phyloP scores from a whole-genome alignment of 352 stramenopile species.

The Phytopythium helicoides region DNA sequence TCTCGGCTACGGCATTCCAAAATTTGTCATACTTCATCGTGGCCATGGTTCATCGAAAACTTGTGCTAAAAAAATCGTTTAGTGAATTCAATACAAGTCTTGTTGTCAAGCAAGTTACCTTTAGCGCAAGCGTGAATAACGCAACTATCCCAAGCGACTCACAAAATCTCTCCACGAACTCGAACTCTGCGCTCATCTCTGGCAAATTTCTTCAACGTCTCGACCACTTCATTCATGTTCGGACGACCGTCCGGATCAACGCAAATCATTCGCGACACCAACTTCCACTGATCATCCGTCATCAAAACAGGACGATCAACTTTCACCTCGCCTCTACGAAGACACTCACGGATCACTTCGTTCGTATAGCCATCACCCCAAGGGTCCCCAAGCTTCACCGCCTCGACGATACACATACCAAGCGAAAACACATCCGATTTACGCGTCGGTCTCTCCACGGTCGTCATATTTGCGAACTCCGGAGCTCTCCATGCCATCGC shows the following conservation, averaged over 20 bases:
- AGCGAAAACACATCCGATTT: conserved; percentile 3
- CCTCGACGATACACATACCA: conserved; percentile 5
- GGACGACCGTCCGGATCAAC: conserved; percentile 1
- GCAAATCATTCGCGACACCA: conserved; percentile 5
- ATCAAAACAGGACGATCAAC: conserved; percentile 2
- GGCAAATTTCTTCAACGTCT: not conserved
- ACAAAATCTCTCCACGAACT: no score
- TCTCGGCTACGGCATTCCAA: no score
- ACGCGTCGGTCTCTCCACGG: not conserved
- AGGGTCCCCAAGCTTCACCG: not conserved
- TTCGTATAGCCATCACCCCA: not conserved
- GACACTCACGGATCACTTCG: not conserved
- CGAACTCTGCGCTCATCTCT: not conserved
- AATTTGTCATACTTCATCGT: no score
- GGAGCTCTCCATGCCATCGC: conserved; percentile 5
- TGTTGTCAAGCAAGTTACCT: no score
- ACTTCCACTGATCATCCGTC: conserved; percentile 9
- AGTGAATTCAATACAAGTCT: no score
- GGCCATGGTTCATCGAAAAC: no score
- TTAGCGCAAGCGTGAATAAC: no score
- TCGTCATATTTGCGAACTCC: conserved; percentile 5
- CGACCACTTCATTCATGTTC: not conserved
- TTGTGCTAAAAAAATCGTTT: no score
- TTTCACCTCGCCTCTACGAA: not conserved
- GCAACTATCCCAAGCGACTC: no score